Evolutionary conservation across 2,329 filamentous ascomycete genomes (phyloP).

Genomic region (Epichloe amarillans): DNA sequence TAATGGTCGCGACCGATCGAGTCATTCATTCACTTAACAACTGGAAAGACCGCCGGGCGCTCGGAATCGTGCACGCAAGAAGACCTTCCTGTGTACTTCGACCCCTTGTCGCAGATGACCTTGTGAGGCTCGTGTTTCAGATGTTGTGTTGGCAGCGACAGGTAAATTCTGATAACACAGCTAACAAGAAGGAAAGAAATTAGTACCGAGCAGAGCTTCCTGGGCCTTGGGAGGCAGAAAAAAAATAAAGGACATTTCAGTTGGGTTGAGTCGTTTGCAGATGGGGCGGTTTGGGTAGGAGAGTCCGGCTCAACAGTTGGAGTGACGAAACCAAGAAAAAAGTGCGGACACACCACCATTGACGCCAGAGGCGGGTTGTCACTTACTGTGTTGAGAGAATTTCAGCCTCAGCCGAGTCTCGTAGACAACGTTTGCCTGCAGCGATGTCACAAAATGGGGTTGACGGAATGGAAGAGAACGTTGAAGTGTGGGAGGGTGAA

Average conservation of each 20-base stretch:
- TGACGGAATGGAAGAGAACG: neutral
- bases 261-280: neutral
- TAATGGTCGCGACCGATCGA: neutral
- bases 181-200: neutral
- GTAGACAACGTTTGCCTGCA: neutral
- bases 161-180: neutral
- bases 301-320: neutral
- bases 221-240: neutral
- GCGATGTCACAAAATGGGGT: neutral
- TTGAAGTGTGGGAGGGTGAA: neutral
- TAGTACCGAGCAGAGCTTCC: neutral
- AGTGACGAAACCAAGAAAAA: neutral
- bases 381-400: neutral
- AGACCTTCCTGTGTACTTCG: neutral
- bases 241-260: neutral
- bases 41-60: neutral
- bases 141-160: neutral
- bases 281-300: neutral
- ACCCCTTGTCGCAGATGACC: conserved; percentile 1
- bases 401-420: neutral
- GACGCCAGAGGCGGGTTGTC: neutral
- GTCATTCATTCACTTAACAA: neutral
- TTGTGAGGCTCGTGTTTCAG: conserved; percentile 3
- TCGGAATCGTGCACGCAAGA: neutral
- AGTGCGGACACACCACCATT: neutral